Evolutionary conservation across 805 yeast species (phyloP).

Genomic region (Ogataea populi-albae): DNA sequence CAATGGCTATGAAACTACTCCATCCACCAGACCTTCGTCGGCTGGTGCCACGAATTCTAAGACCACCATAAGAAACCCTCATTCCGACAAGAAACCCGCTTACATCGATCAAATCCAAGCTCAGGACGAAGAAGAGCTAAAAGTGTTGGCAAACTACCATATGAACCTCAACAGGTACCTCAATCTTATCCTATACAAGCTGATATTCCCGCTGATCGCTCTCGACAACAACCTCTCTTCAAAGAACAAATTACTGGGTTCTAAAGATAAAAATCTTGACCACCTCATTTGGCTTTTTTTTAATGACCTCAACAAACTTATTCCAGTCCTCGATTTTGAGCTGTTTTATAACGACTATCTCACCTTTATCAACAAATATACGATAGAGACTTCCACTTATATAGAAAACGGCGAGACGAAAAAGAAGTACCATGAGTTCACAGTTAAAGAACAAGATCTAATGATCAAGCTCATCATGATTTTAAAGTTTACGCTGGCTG

Average conservation of each 20-base stretch:
- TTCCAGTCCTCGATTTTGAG: constrained; percentile 54
- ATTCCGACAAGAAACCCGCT: background rate
- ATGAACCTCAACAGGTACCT: constrained; percentile 36
- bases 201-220: constrained; percentile 32
- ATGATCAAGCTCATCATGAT: constrained; percentile 51
- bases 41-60: constrained; percentile 1
- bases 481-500: constrained; percentile 47
- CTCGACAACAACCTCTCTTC: constrained; percentile 6
- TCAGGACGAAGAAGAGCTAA: constrained; percentile 16
- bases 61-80: too few relatives aligned
- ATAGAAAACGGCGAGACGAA: constrained; percentile 42
- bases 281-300: constrained; percentile 47
- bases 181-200: constrained; percentile 32
- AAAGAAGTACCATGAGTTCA: constrained; percentile 34
- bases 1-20: constrained; percentile 27
- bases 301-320: constrained; percentile 49
- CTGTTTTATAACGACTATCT: constrained; percentile 52
- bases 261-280: constrained; percentile 37
- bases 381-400: constrained; percentile 31
- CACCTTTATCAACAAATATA: constrained; percentile 42
- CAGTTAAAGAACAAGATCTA: constrained; percentile 32
- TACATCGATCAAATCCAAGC: background rate
- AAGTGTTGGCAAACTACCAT: constrained; percentile 31
- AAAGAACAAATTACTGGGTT: constrained; percentile 1
- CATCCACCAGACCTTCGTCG: constrained; percentile 3